Evolutionary conservation across 805 yeast species (phyloP).

Genomic region (Barnettozyma vustinii): DNA sequence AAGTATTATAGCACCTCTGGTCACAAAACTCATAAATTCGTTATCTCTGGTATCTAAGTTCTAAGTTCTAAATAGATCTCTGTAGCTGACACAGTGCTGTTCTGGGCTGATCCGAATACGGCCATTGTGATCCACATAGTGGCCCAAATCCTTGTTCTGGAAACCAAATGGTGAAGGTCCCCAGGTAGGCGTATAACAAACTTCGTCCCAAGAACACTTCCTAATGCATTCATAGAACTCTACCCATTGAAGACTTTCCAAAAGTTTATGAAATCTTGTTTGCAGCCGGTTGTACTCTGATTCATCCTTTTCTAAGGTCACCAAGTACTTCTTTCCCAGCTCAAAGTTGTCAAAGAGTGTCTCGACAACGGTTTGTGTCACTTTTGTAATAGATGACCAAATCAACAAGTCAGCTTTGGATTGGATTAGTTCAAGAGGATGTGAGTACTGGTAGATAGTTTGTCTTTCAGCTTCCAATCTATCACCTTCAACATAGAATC

Average conservation of each 20-base stretch:
- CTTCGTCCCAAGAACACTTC: slow-evolving; percentile 40
- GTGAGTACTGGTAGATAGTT: slow-evolving; percentile 6
- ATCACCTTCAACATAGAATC: slow-evolving; percentile 31
- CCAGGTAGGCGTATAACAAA: slow-evolving; percentile 58
- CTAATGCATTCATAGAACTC: slow-evolving; percentile 3
- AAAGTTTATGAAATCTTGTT: neutral
- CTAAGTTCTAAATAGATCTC: neutral
- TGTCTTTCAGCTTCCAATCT: slow-evolving; percentile 9
- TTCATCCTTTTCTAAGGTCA: neutral
- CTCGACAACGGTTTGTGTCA: neutral
- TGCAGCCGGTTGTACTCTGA: neutral
- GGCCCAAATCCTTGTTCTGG: slow-evolving; percentile 19
- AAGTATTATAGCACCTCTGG: neutral
- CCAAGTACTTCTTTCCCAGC: neutral
- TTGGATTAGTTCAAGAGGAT: slow-evolving; percentile 4
- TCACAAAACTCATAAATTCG: too few species aligned
- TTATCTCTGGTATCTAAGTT: too few species aligned
- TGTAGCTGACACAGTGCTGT: slow-evolving; percentile 17
- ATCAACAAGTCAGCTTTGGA: slow-evolving; percentile 5
- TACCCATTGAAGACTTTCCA: slow-evolving; percentile 1
- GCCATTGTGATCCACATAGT: slow-evolving; percentile 20
- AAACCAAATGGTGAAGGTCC: slow-evolving; percentile 50
- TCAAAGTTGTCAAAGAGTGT: slow-evolving; percentile 2
- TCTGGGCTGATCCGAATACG: slow-evolving; percentile 20
- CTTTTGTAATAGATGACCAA: slow-evolving; percentile 9